phyloP scores from a whole-genome alignment of 1,284 basidiomycete genomes.

The Cystobasidiaceae sp. region DNA sequence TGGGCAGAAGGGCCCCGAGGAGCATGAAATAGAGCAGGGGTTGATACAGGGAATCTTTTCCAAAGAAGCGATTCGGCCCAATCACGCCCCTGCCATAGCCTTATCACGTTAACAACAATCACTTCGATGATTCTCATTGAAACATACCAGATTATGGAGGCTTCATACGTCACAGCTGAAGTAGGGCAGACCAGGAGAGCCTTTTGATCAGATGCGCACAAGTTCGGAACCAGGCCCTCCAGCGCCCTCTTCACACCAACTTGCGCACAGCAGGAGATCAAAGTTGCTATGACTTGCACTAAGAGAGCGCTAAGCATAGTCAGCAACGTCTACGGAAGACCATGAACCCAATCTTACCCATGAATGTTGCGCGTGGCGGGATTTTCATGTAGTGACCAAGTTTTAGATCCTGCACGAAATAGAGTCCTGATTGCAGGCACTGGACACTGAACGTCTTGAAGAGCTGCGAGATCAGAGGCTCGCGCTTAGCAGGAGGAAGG shows the following conservation, averaged over 20 bases:
- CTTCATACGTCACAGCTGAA: conserved; percentile 80
- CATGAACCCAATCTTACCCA: conserved; percentile 51
- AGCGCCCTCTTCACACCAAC: conserved; percentile 82
- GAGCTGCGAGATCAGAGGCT: too few relatives aligned
- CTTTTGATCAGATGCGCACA: conserved; percentile 63
- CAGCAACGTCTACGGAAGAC: not conserved
- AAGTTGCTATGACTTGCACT: conserved; percentile 73
- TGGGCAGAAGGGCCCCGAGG: conserved; percentile 69
- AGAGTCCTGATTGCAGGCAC: conserved; percentile 65
- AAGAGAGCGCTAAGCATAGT: conserved; percentile 1
- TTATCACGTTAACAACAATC: too few relatives aligned
- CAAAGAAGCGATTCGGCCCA: conserved; percentile 79
- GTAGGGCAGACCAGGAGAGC: conserved; percentile 77
- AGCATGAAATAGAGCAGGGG: conserved; percentile 74
- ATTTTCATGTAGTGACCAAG: conserved; percentile 97
- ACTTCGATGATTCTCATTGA: too few relatives aligned
- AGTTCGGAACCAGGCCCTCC: conserved; percentile 67
- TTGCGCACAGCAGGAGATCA: conserved; percentile 72
- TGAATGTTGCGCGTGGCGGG: conserved; percentile 80
- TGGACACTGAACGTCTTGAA: conserved; percentile 89
- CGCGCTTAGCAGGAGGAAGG: too few relatives aligned
- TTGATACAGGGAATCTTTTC: conserved; percentile 65
- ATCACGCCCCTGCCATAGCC: conserved; percentile 69
- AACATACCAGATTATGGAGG: conserved; percentile 76
- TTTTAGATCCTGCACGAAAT: conserved; percentile 87